phyloP scores from a whole-genome alignment of 1,139 yeast species.

The Candida dubliniensis region DNA sequence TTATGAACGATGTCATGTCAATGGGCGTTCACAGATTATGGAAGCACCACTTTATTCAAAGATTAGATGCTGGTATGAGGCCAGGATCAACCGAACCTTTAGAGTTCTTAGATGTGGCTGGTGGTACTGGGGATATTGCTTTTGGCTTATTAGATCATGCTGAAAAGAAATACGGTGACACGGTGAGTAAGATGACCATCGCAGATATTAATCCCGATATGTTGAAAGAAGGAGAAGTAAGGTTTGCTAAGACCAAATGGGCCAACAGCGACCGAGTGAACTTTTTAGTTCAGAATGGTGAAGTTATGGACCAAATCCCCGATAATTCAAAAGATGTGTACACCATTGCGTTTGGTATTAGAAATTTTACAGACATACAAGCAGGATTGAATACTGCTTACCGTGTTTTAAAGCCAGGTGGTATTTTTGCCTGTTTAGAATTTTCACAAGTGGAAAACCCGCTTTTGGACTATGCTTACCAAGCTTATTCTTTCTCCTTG shows the following conservation, averaged over 20 bases:
- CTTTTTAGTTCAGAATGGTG: conserved; percentile 92
- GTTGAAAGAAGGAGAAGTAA: conserved; percentile 86
- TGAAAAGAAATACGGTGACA: conserved; percentile 72
- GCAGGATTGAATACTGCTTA: conserved; percentile 92
- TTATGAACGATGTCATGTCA: conserved; percentile 98
- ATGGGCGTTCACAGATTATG: conserved; percentile 92
- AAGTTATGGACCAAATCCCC: conserved; percentile 76
- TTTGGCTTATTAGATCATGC: conserved; percentile 94
- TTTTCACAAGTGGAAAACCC: conserved; percentile 89
- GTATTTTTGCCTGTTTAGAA: conserved; percentile 94
- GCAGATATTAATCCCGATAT: conserved; percentile 96
- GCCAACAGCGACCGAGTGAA: conserved; percentile 61
- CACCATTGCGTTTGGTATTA: conserved; percentile 95
- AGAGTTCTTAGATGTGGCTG: conserved; percentile 93
- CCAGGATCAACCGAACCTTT: conserved; percentile 79
- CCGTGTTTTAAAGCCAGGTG: conserved; percentile 91
- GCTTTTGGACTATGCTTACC: conserved; percentile 70
- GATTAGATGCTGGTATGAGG: conserved; percentile 91
- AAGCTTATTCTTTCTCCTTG: conserved; percentile 82
- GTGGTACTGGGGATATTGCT: conserved; percentile 99
- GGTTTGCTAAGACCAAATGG: conserved; percentile 58
- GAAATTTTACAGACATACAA: conserved; percentile 93
- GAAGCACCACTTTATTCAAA: conserved; percentile 87
- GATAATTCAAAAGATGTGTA: conserved; percentile 91
- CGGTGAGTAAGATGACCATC: conserved; percentile 76